Evolutionary conservation across 345 rosid species (phyloP), one percentile per base, ranked within the genome.

Genomic region (Populus davidiana): DNA sequence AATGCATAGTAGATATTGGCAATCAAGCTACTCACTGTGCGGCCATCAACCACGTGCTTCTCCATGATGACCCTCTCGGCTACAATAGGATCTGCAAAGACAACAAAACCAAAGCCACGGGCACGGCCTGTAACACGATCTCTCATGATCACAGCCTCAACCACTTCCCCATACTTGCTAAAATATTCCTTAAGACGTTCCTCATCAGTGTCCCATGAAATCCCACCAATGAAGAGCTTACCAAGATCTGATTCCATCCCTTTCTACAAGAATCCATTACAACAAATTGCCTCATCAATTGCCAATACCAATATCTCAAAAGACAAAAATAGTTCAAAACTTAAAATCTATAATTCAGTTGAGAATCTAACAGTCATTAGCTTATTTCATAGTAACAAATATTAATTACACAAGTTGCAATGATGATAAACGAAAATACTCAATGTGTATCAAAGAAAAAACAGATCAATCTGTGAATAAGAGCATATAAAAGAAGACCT

Each of bases 191-290:
- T 86, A 5, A 95, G 90, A 16, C 97, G 90, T 78, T 92, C 98
- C 80, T 95, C 99, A 71, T 92, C 93, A 25, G 98, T 93, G 85
- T 95, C 99, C 99, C 99, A 95, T 9, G 99, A 95, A 80, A 95
- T 93, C 84, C 99, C 99, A 80, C 99, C 99, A 81, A 95, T 87
- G 90, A 95, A 95, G 83, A 95, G 98, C 90, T 95, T 95, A 49
- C 99, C 98, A 82, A 89, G 97, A 93, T 93, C 98, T 80, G 98
- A 92, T 85, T 92, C 98, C 98, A 95, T 95, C 93, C 74, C 83
- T 88, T 76, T 77, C 90, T 89, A 79, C 86, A 82, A 87, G 70
- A 83, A 82, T 52, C 56, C 79, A 77, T 74, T 56, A 66, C 76
- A 77, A 38, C 27, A 83, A 77, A 78, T 76, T 73, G 76, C 66